A percentile compares a stretch with the other conserved stretches of the same genome.
Evolutionary conservation across 306 rosid genomes (phyloP).

Genomic region (Glycine soja): DNA sequence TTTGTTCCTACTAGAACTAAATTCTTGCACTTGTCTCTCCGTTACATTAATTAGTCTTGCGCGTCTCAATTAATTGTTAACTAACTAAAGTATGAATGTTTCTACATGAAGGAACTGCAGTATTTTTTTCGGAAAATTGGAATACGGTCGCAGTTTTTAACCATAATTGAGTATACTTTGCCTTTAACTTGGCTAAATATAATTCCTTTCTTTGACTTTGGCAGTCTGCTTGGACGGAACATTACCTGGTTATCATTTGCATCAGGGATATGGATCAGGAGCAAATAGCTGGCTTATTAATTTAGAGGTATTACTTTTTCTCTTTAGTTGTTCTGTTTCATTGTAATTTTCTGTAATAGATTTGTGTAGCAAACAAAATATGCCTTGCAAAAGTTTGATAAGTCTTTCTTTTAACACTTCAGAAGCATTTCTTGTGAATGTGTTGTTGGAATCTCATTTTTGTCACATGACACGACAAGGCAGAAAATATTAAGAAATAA

Average conservation of each 20-base stretch:
- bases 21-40: background rate
- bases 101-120: background rate
- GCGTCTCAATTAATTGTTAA: constrained; percentile 2
- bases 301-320: constrained; percentile 73
- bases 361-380: background rate
- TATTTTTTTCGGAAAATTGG: too few relatives aligned
- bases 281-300: constrained; percentile 88
- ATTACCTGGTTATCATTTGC: constrained; percentile 87
- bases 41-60: background rate
- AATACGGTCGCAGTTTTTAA: background rate
- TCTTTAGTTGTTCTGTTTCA: background rate
- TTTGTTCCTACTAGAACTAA: background rate
- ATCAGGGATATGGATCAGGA: constrained; percentile 90
- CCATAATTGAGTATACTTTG: background rate
- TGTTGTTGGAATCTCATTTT: constrained; percentile 26
- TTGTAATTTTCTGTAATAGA: background rate
- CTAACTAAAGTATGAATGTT: constrained; percentile 1
- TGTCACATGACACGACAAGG: background rate
- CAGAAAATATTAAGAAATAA: constrained; percentile 7
- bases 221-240: constrained; percentile 97
- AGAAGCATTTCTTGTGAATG: constrained; percentile 25
- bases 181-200: constrained; percentile 38
- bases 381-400: constrained; percentile 11
- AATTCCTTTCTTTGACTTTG: constrained; percentile 21
- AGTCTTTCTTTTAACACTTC: constrained; percentile 11